Base-by-base conservation (phyloP, 2,329 filamentous ascomycete species). In the Colletotrichum magnum region DNA sequence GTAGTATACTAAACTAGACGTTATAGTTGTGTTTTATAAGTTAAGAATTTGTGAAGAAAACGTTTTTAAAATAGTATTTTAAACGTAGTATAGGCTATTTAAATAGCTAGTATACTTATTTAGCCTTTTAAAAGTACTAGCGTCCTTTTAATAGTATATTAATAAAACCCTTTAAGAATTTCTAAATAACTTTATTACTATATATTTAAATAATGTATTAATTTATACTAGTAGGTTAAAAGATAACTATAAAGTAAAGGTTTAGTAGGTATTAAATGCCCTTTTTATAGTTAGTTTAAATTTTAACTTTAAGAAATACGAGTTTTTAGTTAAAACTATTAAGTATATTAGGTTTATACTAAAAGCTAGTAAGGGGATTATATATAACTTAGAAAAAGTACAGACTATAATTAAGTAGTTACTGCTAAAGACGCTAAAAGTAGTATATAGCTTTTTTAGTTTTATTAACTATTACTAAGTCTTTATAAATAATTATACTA, bases 11-110 rank as follows among this genome's bases (percentile, higher is more conserved):
- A 18, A 13, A 5, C 16, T 75, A 9, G 15, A 76, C 32, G 52
- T 76, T 16, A 72, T 72, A 36, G 32, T 50, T 61, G 64, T 48
- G 5, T 82, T 78, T 71, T 75, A 82, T 53, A 50, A 73, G 1
- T 76, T 82, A 1, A 39, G 72, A 7, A 80, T 83, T 18, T 72
- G 68, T 24, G 24, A 74, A 71, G 74, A 74, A 9, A 58, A 82
- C 32, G 72, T 80, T 68, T 79, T 68, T 72, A 80, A 77, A 65
- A 81, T 71, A n/a, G 73, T 73, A 0, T 83, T 82, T 64, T 24
- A 63, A 16, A 81, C 72, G 2, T 60, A 74, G 28, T 81, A 76
- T 68, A 72, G 76, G 32, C 66, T 73, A 2, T 83, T 72, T 68
- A 60, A 83, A 68, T 83, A 75, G 39, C 43, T 75, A 41, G 74